These are phyloP conservation scores for Taphrina deformans DNA, from an alignment of 1,139 yeast genomes.

Conservation along the genomic window DNA sequence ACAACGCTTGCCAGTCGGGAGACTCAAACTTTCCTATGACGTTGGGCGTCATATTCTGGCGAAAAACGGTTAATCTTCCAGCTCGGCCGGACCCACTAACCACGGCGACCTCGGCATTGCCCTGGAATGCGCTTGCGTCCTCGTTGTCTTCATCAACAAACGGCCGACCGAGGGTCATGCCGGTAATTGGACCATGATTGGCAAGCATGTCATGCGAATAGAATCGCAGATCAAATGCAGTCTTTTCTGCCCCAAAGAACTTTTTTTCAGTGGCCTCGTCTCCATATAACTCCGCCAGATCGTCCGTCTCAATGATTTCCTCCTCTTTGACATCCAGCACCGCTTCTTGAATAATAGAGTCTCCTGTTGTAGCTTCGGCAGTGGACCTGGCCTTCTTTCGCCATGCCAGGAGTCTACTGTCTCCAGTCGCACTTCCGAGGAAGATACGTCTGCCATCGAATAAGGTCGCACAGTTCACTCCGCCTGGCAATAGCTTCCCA, in stretches of 20 bases:
- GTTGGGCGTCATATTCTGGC: conserved; percentile 70
- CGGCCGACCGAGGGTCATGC: conserved; percentile 60
- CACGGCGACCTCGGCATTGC: conserved; percentile 58
- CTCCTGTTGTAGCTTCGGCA: not conserved
- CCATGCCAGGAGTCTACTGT: conserved; percentile 50
- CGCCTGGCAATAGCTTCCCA: conserved; percentile 20
- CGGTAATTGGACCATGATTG: conserved; percentile 74
- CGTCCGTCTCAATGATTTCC: conserved; percentile 46
- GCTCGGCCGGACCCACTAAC: conserved; percentile 65
- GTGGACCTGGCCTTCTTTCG: conserved; percentile 34
- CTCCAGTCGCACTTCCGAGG: conserved; percentile 52
- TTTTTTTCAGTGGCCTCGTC: conserved; percentile 31
- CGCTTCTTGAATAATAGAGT: not conserved
- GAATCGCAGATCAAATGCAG: conserved; percentile 38
- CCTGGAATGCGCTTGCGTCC: not conserved
- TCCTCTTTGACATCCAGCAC: conserved; percentile 35
- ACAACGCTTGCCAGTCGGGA: conserved; percentile 42
- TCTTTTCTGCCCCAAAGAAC: conserved; percentile 24
- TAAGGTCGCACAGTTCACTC: conserved; percentile 34
- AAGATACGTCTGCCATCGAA: conserved; percentile 45
- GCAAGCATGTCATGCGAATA: conserved; percentile 55
- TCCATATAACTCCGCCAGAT: conserved; percentile 43
- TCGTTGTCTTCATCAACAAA: conserved; percentile 1
- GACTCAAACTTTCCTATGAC: conserved; percentile 79
- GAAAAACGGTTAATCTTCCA: conserved; percentile 62